Conservation (phyloP, 176 grass and related monocot genomes). For the Musa troglodytarum region DNA sequence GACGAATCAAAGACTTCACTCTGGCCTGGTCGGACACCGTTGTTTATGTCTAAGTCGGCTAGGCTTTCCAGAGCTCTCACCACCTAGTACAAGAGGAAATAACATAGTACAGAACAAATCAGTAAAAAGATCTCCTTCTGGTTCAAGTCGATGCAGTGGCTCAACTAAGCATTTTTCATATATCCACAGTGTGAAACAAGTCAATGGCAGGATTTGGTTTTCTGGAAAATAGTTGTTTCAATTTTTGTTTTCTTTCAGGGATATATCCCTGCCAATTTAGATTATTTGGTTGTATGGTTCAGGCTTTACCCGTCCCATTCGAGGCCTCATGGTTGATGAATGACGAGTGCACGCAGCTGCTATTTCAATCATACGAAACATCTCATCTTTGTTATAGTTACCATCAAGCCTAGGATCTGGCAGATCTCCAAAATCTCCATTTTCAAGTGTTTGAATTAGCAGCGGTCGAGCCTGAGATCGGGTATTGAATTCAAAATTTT, state of each 20-base stretch:
- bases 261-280: too few relatives aligned
- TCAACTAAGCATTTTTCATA: too few relatives aligned
- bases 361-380: conserved; percentile 78
- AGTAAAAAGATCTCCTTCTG: background rate
- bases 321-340: conserved; percentile 79
- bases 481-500: conserved; percentile 10
- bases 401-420: conserved; percentile 69
- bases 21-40: conserved; percentile 69
- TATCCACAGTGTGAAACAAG: too few relatives aligned
- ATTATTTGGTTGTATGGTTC: background rate
- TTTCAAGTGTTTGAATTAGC: conserved; percentile 53
- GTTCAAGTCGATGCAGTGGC: background rate
- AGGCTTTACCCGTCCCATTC: conserved; percentile 77
- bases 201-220: too few relatives aligned
- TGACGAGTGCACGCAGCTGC: conserved; percentile 84
- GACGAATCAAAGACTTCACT: conserved; percentile 73
- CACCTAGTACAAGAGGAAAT: conserved; percentile 31
- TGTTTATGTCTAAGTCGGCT: conserved; percentile 75
- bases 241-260: too few relatives aligned
- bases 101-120: conserved; percentile 2
- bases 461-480: conserved; percentile 55
- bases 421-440: conserved; percentile 56
- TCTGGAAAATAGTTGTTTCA: too few relatives aligned
- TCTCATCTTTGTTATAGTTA: conserved; percentile 53
- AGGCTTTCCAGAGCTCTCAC: conserved; percentile 91